Evolutionary conservation across 192 early-diverging fungal genomes (phyloP), one percentile per base, ranked within the genome.

Genomic region (Coemansia sp.): DNA sequence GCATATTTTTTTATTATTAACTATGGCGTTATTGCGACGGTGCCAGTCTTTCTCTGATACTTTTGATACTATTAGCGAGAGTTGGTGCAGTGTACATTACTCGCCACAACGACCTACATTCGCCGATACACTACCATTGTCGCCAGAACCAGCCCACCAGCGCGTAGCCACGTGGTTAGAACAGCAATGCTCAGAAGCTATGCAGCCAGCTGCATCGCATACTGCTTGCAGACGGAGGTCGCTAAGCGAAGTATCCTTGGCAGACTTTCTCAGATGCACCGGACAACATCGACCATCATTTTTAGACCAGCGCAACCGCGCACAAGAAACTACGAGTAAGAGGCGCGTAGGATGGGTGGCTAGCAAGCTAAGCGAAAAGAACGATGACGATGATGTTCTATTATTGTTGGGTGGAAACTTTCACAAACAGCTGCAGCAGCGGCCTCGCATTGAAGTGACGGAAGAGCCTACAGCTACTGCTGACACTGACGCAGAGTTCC

Each of bases 201-300:
- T 57, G 27, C 53, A 57, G 27, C 53, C 53, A 16, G 52, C 53
- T 24, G 24, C 50, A 31, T 11, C 52, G 47, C 52, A 53, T 9
- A 57, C 27, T 15, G 1, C 27, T 16, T 57, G 53, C 53, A 57
- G 43, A 27, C n/a, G 33, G 39, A 62, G 63, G 55, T 64, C 75
- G 43, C 36, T 62, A 38, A 76, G 79, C 67, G 68, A 76, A 15
- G 68, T 60, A 10, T 82, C 80, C 33, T 40, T 82, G 38, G 68
- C 52, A 2, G 80, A 82, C 38, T 82, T 82, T 57, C 60, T 82
- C 5, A 24, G 50, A 9, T 81, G 79, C 62, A 39, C 58, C 5
- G 53, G 49, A 18, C 68, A 69, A 12, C 73, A 64, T 29, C 67
- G 75, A n/a, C 80, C 80, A 3, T 77, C 80, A 6, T 82, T 82